phyloP scores from a whole-genome alignment of 208 protist species.

The Trypanosoma theileri region DNA sequence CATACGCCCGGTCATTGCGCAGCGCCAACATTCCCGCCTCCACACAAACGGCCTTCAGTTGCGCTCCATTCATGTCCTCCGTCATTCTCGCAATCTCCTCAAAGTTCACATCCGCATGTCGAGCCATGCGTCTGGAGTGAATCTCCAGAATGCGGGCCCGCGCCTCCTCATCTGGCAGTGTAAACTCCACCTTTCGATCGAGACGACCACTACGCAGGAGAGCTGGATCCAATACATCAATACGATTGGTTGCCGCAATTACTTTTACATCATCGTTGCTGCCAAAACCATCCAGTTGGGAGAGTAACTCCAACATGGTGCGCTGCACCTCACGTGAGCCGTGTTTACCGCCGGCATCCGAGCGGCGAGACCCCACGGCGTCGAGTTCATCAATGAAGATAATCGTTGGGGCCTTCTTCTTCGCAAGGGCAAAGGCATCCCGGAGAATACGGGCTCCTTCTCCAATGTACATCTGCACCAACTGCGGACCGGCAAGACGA shows the following conservation, averaged over 20 bases:
- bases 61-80: slow-evolving; percentile 99
- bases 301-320: slow-evolving; percentile 99
- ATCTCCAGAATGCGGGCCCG: slow-evolving; percentile 99
- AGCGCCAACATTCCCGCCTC: slow-evolving; percentile 99
- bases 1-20: slow-evolving; percentile 87
- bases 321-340: slow-evolving; percentile 99
- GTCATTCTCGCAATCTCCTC: slow-evolving; percentile 98
- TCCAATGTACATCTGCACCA: slow-evolving; percentile 98
- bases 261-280: slow-evolving; percentile 98
- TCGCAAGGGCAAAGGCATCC: slow-evolving; percentile 99
- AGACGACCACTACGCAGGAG: slow-evolving; percentile 98
- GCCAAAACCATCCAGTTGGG: slow-evolving; percentile 99
- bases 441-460: slow-evolving; percentile 99
- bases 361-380: slow-evolving; percentile 98
- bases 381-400: slow-evolving; percentile 99
- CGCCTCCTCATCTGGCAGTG: slow-evolving; percentile 98
- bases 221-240: slow-evolving; percentile 99
- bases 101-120: slow-evolving; percentile 97
- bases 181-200: slow-evolving; percentile 99
- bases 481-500: slow-evolving; percentile 99
- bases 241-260: slow-evolving; percentile 99
- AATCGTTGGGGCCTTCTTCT: slow-evolving; percentile 99
- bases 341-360: slow-evolving; percentile 95
- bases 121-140: slow-evolving; percentile 99
- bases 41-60: slow-evolving; percentile 99